Base-by-base conservation (phyloP, 345 rosid species). In the Populus nigra region DNA sequence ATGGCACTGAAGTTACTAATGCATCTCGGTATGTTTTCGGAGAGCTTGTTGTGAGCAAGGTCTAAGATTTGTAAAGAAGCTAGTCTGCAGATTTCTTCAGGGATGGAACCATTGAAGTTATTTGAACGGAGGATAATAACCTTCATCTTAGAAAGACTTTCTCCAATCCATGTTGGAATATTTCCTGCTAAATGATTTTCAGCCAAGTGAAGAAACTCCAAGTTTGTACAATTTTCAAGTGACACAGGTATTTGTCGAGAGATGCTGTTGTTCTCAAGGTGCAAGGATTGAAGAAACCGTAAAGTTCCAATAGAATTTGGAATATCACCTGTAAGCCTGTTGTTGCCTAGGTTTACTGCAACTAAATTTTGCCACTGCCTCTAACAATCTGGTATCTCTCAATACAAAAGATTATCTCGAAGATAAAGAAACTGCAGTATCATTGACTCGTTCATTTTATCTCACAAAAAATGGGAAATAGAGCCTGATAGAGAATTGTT, bases 321-420 rank as follows among this genome's bases (percentile, higher is more conserved):
- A 41, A 86, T 70, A 5, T 15, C 63, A 12, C 86, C 85, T 2
- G 0, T 29, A 2, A 83, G 33, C 2, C 73, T 49, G 43, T 79
- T 86, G 67, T 59, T 29, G 36, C 74, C 41, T 18, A 83, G 13
- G 18, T 79, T 74, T 17, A 86, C 6, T 5, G 43, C 57, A 6
- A 4, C 12, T 57, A 83, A 71, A 1, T 5, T 5, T 6, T 25
- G 35, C 84, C 78, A 80, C 27, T 65, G 74, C 73, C 12, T 79
- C 80, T 78, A 82, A 49, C 82, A 80, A 65, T 78, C 73, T 20
- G 82, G 83, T 29, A 83, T 57, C n/a, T 75, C 69, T 67, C 85
- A 84, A 2, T 76, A 75, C 13, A 80, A 75, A 45, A 1, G 9
- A 65, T 85, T 78, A 7, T 69, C 43, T 16, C 67, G 77, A 23